A percentile compares a stretch with the other conserved stretches of the same genome.
Conservation (phyloP, 1,284 basidiomycete species). For the Rhodofomes roseus region DNA sequence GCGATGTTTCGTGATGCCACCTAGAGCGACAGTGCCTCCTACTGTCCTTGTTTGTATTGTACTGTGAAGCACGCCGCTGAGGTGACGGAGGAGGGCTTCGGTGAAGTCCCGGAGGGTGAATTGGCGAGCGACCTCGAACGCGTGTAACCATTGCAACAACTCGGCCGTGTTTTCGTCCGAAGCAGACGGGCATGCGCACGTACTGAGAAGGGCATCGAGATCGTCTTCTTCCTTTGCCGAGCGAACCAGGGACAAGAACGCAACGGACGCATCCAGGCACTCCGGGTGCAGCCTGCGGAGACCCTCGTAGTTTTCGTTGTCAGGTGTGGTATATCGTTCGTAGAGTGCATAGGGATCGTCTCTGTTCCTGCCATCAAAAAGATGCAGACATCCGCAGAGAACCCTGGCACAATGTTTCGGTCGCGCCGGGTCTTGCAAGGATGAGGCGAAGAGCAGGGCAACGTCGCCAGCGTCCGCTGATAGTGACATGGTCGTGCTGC, state of each 20-base stretch:
- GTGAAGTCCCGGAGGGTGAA: not conserved
- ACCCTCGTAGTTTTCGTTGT: not conserved
- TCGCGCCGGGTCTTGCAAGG: not conserved
- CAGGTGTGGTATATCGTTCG: not conserved
- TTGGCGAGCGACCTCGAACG: not conserved
- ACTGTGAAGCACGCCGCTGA: not conserved
- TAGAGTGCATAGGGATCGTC: not conserved
- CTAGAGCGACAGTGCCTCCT: not conserved
- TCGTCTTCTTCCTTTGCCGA: not conserved
- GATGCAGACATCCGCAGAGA: not conserved
- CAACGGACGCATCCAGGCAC: not conserved
- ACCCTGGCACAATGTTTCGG: not conserved
- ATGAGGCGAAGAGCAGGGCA: not conserved
- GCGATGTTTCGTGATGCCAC: not conserved
- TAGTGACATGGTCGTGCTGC: too few relatives aligned
- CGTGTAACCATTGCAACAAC: not conserved
- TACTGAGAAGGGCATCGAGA: not conserved
- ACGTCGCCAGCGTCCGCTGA: not conserved
- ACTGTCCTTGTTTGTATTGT: not conserved
- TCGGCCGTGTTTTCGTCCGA: not conserved
- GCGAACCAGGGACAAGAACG: not conserved
- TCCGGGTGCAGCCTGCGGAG: not conserved
- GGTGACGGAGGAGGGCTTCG: not conserved
- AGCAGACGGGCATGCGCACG: not conserved
- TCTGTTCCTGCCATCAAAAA: not conserved